Conservation (phyloP, 352 stramenopile species). For the Phytophthora boehmeriae region DNA sequence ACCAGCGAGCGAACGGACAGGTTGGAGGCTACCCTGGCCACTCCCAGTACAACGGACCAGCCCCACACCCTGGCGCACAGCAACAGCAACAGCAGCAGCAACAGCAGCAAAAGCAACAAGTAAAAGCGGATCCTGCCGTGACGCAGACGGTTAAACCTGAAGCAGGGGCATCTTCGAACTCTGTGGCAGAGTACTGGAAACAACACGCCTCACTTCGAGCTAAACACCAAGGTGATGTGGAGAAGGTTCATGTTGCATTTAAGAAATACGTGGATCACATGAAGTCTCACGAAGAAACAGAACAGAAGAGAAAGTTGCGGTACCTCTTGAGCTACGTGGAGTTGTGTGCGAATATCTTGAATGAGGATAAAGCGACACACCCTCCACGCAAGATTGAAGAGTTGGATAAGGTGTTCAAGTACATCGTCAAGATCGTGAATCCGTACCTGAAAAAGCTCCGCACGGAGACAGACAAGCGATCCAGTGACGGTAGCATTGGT, state of each 20-base stretch:
- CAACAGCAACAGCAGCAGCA: conserved; percentile 18
- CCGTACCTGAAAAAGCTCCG: conserved; percentile 88
- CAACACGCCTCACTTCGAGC: conserved; percentile 76
- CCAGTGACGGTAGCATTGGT: conserved; percentile 9
- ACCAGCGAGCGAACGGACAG: conserved; percentile 38
- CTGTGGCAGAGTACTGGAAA: conserved; percentile 76
- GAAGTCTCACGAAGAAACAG: conserved; percentile 86
- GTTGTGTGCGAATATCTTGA: conserved; percentile 80
- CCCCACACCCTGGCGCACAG: conserved; percentile 32
- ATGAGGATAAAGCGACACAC: conserved; percentile 74
- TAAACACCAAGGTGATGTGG: conserved; percentile 83
- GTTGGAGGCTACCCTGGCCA: conserved; percentile 49
- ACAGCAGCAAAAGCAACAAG: conserved; percentile 25
- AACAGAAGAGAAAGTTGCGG: conserved; percentile 89
- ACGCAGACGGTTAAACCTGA: conserved; percentile 30
- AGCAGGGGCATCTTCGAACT: conserved; percentile 35
- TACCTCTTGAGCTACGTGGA: conserved; percentile 87
- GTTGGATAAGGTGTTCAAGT: conserved; percentile 90
- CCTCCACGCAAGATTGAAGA: conserved; percentile 79
- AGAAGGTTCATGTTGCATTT: conserved; percentile 87
- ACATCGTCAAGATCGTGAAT: conserved; percentile 90
- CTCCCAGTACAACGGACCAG: conserved; percentile 35
- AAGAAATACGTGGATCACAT: conserved; percentile 91
- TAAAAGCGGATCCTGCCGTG: conserved; percentile 15
- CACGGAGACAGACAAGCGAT: conserved; percentile 79